These are phyloP conservation scores for Wickerhamomyces chaumierensis DNA, from an alignment of 805 yeast species.

Conservation along the genomic window DNA sequence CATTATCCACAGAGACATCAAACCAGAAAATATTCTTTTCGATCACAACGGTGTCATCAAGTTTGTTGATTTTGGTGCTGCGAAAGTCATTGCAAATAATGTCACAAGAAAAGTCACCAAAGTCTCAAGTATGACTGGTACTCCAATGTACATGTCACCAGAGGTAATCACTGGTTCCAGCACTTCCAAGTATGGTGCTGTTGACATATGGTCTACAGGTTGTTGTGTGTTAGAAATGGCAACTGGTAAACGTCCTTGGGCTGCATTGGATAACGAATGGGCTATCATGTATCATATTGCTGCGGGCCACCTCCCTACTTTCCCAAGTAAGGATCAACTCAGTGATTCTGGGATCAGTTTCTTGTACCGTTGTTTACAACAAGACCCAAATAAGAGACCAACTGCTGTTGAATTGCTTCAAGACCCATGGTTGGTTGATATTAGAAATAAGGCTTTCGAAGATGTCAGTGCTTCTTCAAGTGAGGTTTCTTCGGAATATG, in stretches of 20 bases:
- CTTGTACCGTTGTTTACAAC: slow-evolving; percentile 64
- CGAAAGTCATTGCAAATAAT: slow-evolving; percentile 62
- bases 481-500: slow-evolving; percentile 15
- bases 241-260: slow-evolving; percentile 95
- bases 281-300: slow-evolving; percentile 98
- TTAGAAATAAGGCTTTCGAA: slow-evolving; percentile 60
- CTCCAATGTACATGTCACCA: slow-evolving; percentile 99
- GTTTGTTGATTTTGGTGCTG: slow-evolving; percentile 96
- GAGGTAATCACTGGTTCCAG: slow-evolving; percentile 77
- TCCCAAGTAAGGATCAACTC: slow-evolving; percentile 72
- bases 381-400: slow-evolving; percentile 71
- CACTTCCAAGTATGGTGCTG: slow-evolving; percentile 27
- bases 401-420: slow-evolving; percentile 74
- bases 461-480: slow-evolving; percentile 18
- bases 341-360: slow-evolving; percentile 65
- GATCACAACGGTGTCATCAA: slow-evolving; percentile 91
- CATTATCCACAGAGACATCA: slow-evolving; percentile 92
- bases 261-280: slow-evolving; percentile 92
- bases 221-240: slow-evolving; percentile 96
- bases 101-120: slow-evolving; percentile 30
- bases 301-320: slow-evolving; percentile 81
- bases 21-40: slow-evolving; percentile 84
- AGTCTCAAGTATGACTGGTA: slow-evolving; percentile 50
- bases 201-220: slow-evolving; percentile 93
- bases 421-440: slow-evolving; percentile 83